Evolutionary conservation across 257 asterid species (phyloP).

Genomic region (Fraxinus quadrangulata): DNA sequence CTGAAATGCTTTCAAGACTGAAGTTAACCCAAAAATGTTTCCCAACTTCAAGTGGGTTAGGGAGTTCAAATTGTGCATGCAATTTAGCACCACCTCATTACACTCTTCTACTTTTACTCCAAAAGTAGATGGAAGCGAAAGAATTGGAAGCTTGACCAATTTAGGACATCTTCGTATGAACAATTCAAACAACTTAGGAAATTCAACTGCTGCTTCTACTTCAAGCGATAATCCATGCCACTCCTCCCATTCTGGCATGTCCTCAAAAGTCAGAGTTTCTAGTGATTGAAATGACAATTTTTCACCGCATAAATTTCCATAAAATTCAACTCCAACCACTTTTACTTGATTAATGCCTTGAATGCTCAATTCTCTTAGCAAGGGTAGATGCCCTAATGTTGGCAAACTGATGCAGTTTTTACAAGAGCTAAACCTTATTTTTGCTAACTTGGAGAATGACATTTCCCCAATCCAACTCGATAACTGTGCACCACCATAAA

Average conservation of each 20-base stretch:
- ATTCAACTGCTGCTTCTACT: not conserved
- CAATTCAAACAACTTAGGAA: slow-evolving; percentile 18
- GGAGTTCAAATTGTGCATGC: slow-evolving; percentile 14
- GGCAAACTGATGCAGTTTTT: slow-evolving; percentile 19
- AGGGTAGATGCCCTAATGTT: slow-evolving; percentile 26
- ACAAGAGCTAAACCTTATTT: slow-evolving; percentile 17
- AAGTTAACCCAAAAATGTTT: not conserved
- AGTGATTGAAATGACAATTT: slow-evolving; percentile 19
- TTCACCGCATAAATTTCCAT: not conserved
- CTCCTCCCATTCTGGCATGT: slow-evolving; percentile 32
- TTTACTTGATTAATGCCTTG: slow-evolving; percentile 7
- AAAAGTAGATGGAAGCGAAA: slow-evolving; percentile 8
- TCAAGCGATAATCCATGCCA: not conserved
- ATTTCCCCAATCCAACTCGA: slow-evolving; percentile 24
- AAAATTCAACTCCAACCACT: no score
- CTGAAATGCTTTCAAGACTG: slow-evolving; percentile 1
- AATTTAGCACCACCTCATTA: not conserved
- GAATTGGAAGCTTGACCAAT: slow-evolving; percentile 13
- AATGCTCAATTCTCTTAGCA: slow-evolving; percentile 25
- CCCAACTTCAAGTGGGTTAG: slow-evolving; percentile 1
- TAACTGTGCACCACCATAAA: slow-evolving; percentile 17
- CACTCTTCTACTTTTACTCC: slow-evolving; percentile 4
- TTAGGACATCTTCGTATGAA: slow-evolving; percentile 22
- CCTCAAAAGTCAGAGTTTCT: slow-evolving; percentile 24
- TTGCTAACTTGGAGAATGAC: slow-evolving; percentile 13